Percentiles rank a stretch among this genome's conserved stretches.
These are phyloP conservation scores for Podospora bellae-mahoneyi DNA, from an alignment of 495 filamentous ascomycete species.

Conservation along the genomic window DNA sequence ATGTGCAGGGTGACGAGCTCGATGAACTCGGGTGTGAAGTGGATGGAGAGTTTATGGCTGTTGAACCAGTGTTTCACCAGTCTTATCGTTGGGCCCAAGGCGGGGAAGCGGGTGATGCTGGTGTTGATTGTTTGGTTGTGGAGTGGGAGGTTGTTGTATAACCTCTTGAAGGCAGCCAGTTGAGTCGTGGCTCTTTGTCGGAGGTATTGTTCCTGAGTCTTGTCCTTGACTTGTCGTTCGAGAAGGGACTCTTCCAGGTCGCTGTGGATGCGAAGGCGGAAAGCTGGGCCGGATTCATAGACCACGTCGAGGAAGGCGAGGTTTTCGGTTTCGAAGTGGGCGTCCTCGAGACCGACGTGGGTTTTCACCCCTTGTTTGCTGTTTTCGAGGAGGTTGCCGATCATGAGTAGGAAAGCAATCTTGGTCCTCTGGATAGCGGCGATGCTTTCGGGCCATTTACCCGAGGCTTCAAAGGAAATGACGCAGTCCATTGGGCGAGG, in stretches of 20 bases:
- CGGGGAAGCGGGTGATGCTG: conserved; percentile 74
- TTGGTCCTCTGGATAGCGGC: conserved; percentile 90
- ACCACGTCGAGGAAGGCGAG: conserved; percentile 77
- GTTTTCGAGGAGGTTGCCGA: conserved; percentile 64
- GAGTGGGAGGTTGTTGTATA: conserved; percentile 68
- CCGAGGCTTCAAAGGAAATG: conserved; percentile 89
- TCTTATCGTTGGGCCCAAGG: conserved; percentile 81
- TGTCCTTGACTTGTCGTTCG: conserved; percentile 72
- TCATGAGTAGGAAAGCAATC: conserved; percentile 81
- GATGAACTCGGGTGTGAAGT: conserved; percentile 75
- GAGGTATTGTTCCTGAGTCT: conserved; percentile 53
- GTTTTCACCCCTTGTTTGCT: conserved; percentile 50
- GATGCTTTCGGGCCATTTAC: conserved; percentile 89
- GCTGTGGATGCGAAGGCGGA: conserved; percentile 68
- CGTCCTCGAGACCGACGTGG: conserved; percentile 77
- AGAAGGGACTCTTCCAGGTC: conserved; percentile 83
- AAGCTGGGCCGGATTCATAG: conserved; percentile 64
- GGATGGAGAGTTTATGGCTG: conserved; percentile 69
- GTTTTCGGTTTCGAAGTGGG: conserved; percentile 62
- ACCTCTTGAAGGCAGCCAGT: conserved; percentile 66
- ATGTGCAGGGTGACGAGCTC: conserved; percentile 72
- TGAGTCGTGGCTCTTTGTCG: conserved; percentile 65
- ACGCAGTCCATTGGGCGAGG: conserved; percentile 56
- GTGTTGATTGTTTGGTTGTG: conserved; percentile 76
- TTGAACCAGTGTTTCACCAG: conserved; percentile 88